Evolutionary conservation across 2,329 filamentous ascomycete species (phyloP), one percentile per base, ranked within the genome.

Genomic region (Nigrospora sphaerica): DNA sequence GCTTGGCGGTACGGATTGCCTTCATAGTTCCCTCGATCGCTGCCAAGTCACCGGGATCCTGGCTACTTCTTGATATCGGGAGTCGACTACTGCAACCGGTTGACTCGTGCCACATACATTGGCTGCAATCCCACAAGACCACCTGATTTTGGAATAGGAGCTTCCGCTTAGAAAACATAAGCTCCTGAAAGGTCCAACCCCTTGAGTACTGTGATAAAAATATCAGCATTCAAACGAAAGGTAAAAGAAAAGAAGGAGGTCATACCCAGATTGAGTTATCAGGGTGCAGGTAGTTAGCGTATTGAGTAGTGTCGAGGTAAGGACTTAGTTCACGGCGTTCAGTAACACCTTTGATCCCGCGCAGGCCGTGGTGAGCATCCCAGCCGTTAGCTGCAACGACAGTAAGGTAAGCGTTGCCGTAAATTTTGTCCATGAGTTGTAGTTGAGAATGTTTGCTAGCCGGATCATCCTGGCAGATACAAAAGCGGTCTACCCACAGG

Each of bases 401-500:
- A 16, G 35, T 39, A 34, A 45, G 12, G 13, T 32, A 39, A 11
- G 43, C 32, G 23, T 38, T 38, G 11, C 9, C n/a, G 7, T 45
- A 39, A 13, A 45, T 45, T 4, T 18, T 23, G 7, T 12, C 43
- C 43, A 45, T 45, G 13, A 31, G n/a, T 4, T 18, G 19, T 13
- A 39, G 34, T 28, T 39, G 43, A 11, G n/a, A 33, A 18, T 35
- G 16, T 23, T 45, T 45, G 12, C 10, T 39, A 2, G 12, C 43
- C 13, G 36, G 16, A 19, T 45, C 43, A 14, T 45, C 43, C 36
- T 40, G 43, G 28, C 33, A 35, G 6, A 45, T 45, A 12, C 43
- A 45, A 13, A 45, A 31, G 14, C 43, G 33, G 31, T 45, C 36
- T 12, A 40, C 43, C 43, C 36, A 39, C 7, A 45, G n/a, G n/a